Evolutionary conservation across 2,329 filamentous ascomycete genomes (phyloP), one percentile per base, ranked within the genome.

Genomic region (Diaporthe nobilis): DNA sequence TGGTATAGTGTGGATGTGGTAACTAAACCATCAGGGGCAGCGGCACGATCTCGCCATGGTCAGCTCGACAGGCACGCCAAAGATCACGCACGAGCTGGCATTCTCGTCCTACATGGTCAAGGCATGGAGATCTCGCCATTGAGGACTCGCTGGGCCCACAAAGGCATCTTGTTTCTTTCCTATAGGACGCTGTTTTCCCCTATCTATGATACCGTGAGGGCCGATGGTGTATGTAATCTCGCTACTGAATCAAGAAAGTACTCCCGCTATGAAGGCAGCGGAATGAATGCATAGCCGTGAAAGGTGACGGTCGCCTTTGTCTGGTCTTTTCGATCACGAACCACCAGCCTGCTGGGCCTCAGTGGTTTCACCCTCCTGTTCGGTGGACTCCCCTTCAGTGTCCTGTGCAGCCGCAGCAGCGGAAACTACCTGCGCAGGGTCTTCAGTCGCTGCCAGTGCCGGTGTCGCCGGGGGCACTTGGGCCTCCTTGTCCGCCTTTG

Each of bases 351-450:
- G 28, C 34, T 57, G 53, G 9, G 58, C 44, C 37, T 65, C 71
- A n/a, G 58, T 37, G 39, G 47, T 20, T 17, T 61, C 58, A 25
- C 58, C 71, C 34, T 73, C 47, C 6, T 65, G 34, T 55, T 65
- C 57, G 4, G 49, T 65, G 28, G 47, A 65, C 5, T 65, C 71
- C 34, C 42, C 58, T 57, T 73, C 71, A 28, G 51, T 58, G 28
- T 77, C 76, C 53, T 71, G 73, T 39, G 70, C 49, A 37, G 63
- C 71, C 20, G 73, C 73, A 13, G 73, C 75, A 37, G 72, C 76
- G n/a, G 74, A 71, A 22, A 58, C 42, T 15, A 75, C 71, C 5
- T 67, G 53, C 20, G 61, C 60, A 22, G 71, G 55, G 31, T 67
- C 70, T 47, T 77, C 76, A 44, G 70, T 74, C 25, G 55, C 57